Evolutionary conservation across 257 asterid species (phyloP), one percentile per base, ranked within the genome.

Genomic region (Euphrasia confusa): DNA sequence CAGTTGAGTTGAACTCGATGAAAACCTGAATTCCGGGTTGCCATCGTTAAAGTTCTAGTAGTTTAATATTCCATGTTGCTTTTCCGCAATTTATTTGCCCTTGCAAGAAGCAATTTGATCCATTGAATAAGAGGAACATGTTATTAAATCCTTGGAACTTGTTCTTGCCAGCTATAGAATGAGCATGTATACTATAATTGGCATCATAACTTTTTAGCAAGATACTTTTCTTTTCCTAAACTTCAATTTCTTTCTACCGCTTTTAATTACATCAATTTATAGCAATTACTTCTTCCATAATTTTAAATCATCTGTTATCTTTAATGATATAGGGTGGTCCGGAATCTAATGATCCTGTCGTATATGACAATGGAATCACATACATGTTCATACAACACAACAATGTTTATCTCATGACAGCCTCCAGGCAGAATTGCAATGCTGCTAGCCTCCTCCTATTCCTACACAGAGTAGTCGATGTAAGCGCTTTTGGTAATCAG

Each of bases 341-440:
- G 17, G 82, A 79, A 61, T 50, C 85, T 56, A 95, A 87, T 78
- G 89, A 94, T 81, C 99, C 99, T 28, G 95, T 94, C 64, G 99
- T 84, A 45, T 61, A 81, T 64, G 99, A 90, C 63, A 77, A 71
- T 76, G 99, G 99, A 27, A 86, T 94, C 40, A 87, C 95, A 40
- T 94, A 94, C 71, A 94, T 94, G 99, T 94, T 79, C 76, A 82
- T 93, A 75, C 99, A 85, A 63, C 99, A 94, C 82, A 94, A 70
- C 85, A 94, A 94, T 81, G 93, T 94, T 63, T 94, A 94, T 78
- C 94, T 94, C 66, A 89, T 94, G 99, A 90, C 81, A 67, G 99
- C 99, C 17, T 76, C 99, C 2, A 79, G 99, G 78, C 96, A 89
- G 82, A 94, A 94, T 76, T 90, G 99, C 78, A 94, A 94, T 84